Evolutionary conservation across 495 filamentous ascomycete genomes (phyloP), one percentile per base, ranked within the genome.

Genomic region (Clohesyomyces aquaticus): DNA sequence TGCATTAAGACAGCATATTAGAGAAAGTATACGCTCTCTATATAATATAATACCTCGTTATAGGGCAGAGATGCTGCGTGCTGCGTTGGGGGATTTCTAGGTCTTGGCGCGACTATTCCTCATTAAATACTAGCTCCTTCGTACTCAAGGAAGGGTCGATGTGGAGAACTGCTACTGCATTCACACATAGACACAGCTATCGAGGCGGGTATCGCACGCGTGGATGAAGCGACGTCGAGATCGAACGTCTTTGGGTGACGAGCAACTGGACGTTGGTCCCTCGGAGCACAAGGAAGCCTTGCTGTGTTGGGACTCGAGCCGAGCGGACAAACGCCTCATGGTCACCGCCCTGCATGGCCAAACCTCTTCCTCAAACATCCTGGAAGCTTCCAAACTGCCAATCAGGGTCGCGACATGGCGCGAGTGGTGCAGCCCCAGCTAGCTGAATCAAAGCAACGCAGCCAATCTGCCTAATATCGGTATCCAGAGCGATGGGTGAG

Each of bases 381-480:
- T 27, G 45, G 57, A 56, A 3, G 29, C 35, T 25, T n/a, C 23
- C 9, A 48, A 23, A 55, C 52, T 48, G 29, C 61, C 61, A 64
- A 64, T 64, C 61, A 64, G 52, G 26, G 25, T 32, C 21, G 25
- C 35, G 32, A 35, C 12, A 10, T 11, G 60, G 16, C 46, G 52
- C 43, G 21, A 50, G 59, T 61, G 59, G n/a, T n/a, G n/a, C n/a
- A n/a, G 18, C 35, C 48, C 6, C 48, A 19, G 18, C 29, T 32
- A 55, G 61, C 46, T 64, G 43, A 57, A 57, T 61, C 59, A 45
- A 52, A 57, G 46, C 52, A 50, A 45, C 58, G 58, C 43, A 28
- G 18, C 32, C 35, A 64, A 64, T 64, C 54, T 64, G 61, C 61
- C 61, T 64, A 64, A 64, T 64, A 42, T 64, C 61, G 41, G n/a